These are phyloP conservation scores for Berberis vulgaris DNA, from an alignment of 164 flowering plant genomes.

Conservation along the genomic window DNA sequence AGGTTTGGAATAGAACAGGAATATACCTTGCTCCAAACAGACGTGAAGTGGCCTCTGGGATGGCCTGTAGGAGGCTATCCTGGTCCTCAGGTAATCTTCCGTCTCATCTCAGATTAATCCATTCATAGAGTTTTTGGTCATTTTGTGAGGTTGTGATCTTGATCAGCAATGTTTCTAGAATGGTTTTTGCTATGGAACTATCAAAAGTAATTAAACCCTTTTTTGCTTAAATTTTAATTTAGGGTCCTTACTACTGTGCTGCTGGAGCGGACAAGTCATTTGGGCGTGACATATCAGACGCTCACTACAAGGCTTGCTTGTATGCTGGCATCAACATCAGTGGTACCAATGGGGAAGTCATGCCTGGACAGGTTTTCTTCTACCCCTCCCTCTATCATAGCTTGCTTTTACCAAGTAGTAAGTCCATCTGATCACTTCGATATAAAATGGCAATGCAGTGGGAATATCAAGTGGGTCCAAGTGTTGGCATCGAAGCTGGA, in stretches of 20 bases:
- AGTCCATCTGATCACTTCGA: not conserved
- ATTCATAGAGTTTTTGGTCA: not conserved
- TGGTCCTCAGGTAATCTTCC: constrained; percentile 75
- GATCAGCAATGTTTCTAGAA: too few relatives aligned
- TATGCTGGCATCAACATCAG: constrained; percentile 94
- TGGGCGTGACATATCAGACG: constrained; percentile 96
- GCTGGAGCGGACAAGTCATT: constrained; percentile 96
- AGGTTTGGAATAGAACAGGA: constrained; percentile 99
- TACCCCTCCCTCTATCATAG: constrained; percentile 2
- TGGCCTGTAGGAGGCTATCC: constrained; percentile 99
- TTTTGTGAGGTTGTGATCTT: not conserved
- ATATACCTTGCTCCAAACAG: constrained; percentile 78
- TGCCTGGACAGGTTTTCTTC: constrained; percentile 93
- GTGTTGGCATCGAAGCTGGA: constrained; percentile 96
- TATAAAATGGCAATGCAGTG: constrained; percentile 39
- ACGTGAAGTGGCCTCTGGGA: constrained; percentile 95
- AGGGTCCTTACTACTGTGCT: constrained; percentile 98
- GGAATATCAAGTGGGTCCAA: constrained; percentile 99
- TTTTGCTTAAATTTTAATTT: constrained; percentile 1
- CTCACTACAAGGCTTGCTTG: constrained; percentile 98
- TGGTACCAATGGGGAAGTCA: constrained; percentile 98
- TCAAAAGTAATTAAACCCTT: too few relatives aligned
- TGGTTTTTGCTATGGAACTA: too few relatives aligned
- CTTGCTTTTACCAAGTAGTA: too few relatives aligned
- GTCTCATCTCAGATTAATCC: not conserved